Evolutionary conservation across 345 rosid species (phyloP), one percentile per base, ranked within the genome.

Genomic region (Camelina sativa): DNA sequence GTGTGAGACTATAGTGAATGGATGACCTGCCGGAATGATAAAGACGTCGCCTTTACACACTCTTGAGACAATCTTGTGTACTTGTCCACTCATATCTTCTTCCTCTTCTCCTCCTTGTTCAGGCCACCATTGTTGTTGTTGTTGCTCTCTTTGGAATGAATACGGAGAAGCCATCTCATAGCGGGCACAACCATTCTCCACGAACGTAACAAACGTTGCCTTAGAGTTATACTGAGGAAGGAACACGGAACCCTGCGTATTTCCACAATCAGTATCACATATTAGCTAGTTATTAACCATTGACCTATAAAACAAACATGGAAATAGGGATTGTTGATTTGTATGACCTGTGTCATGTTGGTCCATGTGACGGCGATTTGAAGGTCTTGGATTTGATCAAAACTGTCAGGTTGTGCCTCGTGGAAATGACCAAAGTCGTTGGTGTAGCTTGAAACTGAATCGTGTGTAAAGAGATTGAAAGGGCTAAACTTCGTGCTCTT

Each of bases 91-190:
- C 3, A 50, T 57, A 17, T 69, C 77, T 43, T 72, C 68, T 50
- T 55, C 65, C 50, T 43, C 47, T 43, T 62, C 72, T 32, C 53
- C 15, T 46, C 54, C 46, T 43, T 38, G 17, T 59, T 52, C 47
- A 13, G 35, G 65, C 58, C 71, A 62, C 38, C 57, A 65, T 43
- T 43, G 48, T 52, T 66, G 66, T 16, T 43, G 71, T 20, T 67
- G 54, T 17, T 25, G 30, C 30, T 52, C 51, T 19, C 56, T 22
- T 38, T 69, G 79, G 51, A 30, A 57, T 19, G 62, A 30, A 76
- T 77, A 84, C 7, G 83, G 92, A 71, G 85, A 72, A 55, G 82
- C 89, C 89, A 87, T 87, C 72, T 80, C 89, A 2, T 72, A 59
- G 46, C 77, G 80, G 7, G 83, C 88, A 4, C 79, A 50, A 60